Conservation (phyloP, 257 asterid species). For the Petunia axillaris region DNA sequence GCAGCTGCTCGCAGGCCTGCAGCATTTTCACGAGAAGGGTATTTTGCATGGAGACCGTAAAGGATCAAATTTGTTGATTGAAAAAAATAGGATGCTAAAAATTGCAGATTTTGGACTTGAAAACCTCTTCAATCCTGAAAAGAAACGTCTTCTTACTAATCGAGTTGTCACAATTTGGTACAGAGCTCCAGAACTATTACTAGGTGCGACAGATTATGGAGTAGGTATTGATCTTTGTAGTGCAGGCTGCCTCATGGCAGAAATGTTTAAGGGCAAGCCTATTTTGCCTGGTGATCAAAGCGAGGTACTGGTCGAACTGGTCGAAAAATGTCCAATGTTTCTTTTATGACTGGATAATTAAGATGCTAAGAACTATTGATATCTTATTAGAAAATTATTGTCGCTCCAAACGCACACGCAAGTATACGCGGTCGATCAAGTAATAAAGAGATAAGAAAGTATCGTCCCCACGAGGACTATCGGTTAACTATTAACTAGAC, state of each 20-base stretch:
- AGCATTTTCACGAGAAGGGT: slow-evolving; percentile 82
- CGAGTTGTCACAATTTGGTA: slow-evolving; percentile 94
- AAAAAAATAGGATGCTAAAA: slow-evolving; percentile 67
- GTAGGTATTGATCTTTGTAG: slow-evolving; percentile 86
- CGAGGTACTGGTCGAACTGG: slow-evolving; percentile 53
- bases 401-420: too few relatives aligned
- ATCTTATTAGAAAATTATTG: background rate
- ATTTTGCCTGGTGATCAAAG: slow-evolving; percentile 71
- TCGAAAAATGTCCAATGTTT: background rate
- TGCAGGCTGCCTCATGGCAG: slow-evolving; percentile 88
- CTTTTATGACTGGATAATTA: background rate
- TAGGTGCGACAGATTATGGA: slow-evolving; percentile 82
- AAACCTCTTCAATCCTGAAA: slow-evolving; percentile 49
- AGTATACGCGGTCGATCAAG: too few relatives aligned
- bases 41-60: slow-evolving; percentile 78
- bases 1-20: slow-evolving; percentile 72
- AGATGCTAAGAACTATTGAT: background rate
- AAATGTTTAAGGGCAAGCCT: slow-evolving; percentile 79
- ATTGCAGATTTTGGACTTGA: slow-evolving; percentile 88
- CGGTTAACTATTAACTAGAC: too few relatives aligned
- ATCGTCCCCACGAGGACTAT: too few relatives aligned
- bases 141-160: slow-evolving; percentile 60
- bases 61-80: slow-evolving; percentile 79
- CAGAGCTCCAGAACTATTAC: slow-evolving; percentile 77
- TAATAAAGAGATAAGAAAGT: too few relatives aligned